phyloP scores from a whole-genome alignment of 805 yeast species.

The Candida montana region DNA sequence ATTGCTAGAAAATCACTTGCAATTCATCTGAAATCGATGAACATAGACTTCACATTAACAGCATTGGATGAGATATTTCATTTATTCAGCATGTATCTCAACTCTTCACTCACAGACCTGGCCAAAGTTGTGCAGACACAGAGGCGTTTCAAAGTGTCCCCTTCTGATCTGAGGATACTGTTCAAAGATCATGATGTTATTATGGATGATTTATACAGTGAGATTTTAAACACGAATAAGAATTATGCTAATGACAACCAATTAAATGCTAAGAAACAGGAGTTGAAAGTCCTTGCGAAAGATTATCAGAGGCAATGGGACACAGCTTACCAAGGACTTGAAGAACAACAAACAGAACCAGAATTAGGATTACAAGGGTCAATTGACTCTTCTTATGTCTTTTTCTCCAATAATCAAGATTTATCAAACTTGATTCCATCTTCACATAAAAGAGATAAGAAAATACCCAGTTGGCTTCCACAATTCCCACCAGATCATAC shows the following conservation, averaged over 20 bases:
- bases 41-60: constrained; percentile 25
- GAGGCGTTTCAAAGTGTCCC: constrained; percentile 50
- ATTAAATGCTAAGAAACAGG: constrained; percentile 15
- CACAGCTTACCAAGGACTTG: constrained; percentile 13
- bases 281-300: constrained; percentile 7
- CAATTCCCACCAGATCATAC: constrained; percentile 93
- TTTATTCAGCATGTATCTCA: constrained; percentile 31
- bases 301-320: constrained; percentile 4
- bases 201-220: constrained; percentile 35
- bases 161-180: constrained; percentile 44
- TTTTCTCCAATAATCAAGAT: constrained; percentile 45
- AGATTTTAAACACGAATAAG: constrained; percentile 18
- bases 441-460: constrained; percentile 29
- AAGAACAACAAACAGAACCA: constrained; percentile 20
- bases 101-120: constrained; percentile 35
- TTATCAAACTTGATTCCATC: constrained; percentile 54
- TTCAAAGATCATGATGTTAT: constrained; percentile 38
- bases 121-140: constrained; percentile 53
- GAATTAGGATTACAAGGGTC: background rate
- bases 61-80: constrained; percentile 36
- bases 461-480: constrained; percentile 74
- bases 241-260: constrained; percentile 17
- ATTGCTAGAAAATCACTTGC: constrained; percentile 32
- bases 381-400: constrained; percentile 44
- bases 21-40: constrained; percentile 30